Evolutionary conservation across 441 rosid genomes (phyloP).

Genomic region (Erysimum cheiri): DNA sequence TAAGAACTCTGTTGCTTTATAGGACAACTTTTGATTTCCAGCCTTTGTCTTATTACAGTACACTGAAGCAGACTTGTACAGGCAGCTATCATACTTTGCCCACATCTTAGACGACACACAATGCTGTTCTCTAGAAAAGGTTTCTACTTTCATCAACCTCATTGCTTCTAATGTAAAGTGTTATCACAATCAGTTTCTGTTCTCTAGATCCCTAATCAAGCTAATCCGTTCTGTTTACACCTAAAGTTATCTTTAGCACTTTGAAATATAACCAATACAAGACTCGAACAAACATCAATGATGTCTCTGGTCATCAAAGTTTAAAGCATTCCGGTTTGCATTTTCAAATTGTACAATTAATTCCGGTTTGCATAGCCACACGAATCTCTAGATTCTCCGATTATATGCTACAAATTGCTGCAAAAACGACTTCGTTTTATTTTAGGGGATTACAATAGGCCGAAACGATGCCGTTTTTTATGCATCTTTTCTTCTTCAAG

Average conservation of each 20-base stretch:
- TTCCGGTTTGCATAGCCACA: conserved; percentile 23
- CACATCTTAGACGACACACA: conserved; percentile 80
- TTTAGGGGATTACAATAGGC: no score
- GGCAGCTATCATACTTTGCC: conserved; percentile 87
- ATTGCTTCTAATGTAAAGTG: background rate
- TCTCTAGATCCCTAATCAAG: conserved; percentile 30
- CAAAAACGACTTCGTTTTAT: background rate
- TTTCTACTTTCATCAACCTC: conserved; percentile 20
- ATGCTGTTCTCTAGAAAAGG: conserved; percentile 70
- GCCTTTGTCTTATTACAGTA: conserved; percentile 53
- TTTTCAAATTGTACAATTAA: no score
- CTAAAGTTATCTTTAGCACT: no score
- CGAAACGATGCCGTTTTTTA: no score
- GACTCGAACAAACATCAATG: no score
- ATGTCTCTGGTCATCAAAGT: no score
- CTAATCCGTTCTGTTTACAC: no score
- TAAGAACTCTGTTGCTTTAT: conserved; percentile 10
- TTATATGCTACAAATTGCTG: conserved; percentile 55
- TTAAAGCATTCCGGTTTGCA: no score
- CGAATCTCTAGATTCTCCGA: conserved; percentile 51
- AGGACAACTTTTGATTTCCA: conserved; percentile 9
- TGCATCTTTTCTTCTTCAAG: no score
- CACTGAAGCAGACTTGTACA: conserved; percentile 90
- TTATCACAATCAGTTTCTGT: background rate
- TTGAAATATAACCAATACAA: no score